Evolutionary conservation across 805 yeast species (phyloP).

Genomic region (Teunomyces panamensis): DNA sequence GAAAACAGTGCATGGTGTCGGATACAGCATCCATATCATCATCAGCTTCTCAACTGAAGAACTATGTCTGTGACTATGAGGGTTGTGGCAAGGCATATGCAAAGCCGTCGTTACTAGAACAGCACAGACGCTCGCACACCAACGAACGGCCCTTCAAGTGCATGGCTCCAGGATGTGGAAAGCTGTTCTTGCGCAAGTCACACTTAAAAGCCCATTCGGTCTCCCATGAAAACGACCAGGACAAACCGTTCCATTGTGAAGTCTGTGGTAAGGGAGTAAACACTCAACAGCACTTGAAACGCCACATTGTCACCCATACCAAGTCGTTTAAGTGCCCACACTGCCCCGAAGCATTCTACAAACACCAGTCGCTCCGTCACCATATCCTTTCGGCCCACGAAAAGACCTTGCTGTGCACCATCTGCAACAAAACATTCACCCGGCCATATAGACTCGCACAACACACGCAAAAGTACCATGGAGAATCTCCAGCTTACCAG

Average conservation of each 20-base stretch:
- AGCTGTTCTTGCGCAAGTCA: slow-evolving; percentile 70
- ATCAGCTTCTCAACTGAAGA: slow-evolving; percentile 51
- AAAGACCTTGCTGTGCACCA: slow-evolving; percentile 50
- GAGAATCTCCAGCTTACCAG: slow-evolving; percentile 50
- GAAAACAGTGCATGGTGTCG: slow-evolving; percentile 1
- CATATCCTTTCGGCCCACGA: slow-evolving; percentile 68
- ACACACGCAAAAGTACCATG: slow-evolving; percentile 68
- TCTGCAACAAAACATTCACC: slow-evolving; percentile 62
- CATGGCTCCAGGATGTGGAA: slow-evolving; percentile 51
- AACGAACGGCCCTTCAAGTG: slow-evolving; percentile 77
- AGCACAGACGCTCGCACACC: slow-evolving; percentile 77
- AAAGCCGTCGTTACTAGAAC: slow-evolving; percentile 78
- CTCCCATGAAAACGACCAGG: slow-evolving; percentile 52
- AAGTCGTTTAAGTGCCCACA: slow-evolving; percentile 60
- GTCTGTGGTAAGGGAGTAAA: slow-evolving; percentile 81
- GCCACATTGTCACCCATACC: slow-evolving; percentile 83
- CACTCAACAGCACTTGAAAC: slow-evolving; percentile 71
- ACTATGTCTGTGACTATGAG: slow-evolving; percentile 57
- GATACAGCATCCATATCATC: slow-evolving; percentile 7
- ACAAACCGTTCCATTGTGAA: slow-evolving; percentile 70
- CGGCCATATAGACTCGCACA: slow-evolving; percentile 63
- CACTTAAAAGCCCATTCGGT: slow-evolving; percentile 74
- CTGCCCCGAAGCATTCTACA: slow-evolving; percentile 68
- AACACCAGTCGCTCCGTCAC: slow-evolving; percentile 71
- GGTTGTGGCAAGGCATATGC: slow-evolving; percentile 76